Base-by-base conservation (phyloP, 202 grass and related monocot species). In the Hordeum pubiflorum region DNA sequence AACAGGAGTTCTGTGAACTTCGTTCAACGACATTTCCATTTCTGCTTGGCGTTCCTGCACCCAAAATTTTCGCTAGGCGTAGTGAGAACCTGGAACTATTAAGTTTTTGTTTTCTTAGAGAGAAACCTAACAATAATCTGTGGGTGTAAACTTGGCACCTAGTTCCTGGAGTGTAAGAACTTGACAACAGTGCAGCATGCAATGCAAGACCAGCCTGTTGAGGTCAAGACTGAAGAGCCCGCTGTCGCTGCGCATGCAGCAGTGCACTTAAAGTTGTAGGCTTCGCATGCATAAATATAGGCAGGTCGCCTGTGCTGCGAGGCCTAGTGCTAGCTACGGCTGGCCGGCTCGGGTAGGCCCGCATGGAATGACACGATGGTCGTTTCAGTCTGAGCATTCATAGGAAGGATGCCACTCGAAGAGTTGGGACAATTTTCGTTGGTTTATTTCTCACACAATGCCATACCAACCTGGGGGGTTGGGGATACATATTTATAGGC, bases 141-240 rank as follows among this genome's bases (percentile, higher is more conserved):
- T 10, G 64, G 17, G 65, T 23, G 22, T 72, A 50, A 48, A 31
- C 41, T 29, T 50, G 61, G 14, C 13, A 18, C 22, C 22, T 46
- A 21, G 9, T 32, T 37, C 34, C 63, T 67, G 34, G 34, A 40
- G 18, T n/a, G 3, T 52, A 23, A 58, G 55, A 58, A 58, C 20
- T 54, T 54, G 17, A n/a, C 50, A 54, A 54, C 17, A 54, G n/a
- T 54, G 50, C 50, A 2, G 15, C 17, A 32, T 33, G 26, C 3
- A 61, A 32, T 33, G 26, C 3, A 61, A 61, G 67, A 81, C 44
- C 72, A 39, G 76, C 15, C 23, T 74, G 68, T 46, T 77, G 9
- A 7, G 83, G 83, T 85, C 76, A 79, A 85, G 46, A 50, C 46
- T 17, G 5, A 14, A 50, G 43, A 85, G 10, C 2, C 34, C 36